Conservation (phyloP, 2,329 filamentous ascomycete genomes). For the Phoma sp. region DNA sequence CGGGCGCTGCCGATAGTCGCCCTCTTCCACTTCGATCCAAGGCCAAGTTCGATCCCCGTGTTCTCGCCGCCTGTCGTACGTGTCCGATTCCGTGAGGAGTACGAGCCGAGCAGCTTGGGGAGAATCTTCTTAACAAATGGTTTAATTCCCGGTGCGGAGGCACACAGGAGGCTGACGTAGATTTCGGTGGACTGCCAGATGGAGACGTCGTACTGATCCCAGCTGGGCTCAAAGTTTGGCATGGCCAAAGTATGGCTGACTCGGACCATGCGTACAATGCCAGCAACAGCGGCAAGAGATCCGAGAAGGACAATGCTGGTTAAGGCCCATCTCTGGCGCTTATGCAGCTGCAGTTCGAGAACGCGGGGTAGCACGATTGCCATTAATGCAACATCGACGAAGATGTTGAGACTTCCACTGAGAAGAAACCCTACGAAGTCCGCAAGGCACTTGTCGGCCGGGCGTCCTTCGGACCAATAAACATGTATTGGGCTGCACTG, state of each 20-base stretch:
- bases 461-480: conserved; percentile 30
- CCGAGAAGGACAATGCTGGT: conserved; percentile 28
- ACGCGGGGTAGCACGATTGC: conserved; percentile 29
- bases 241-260: conserved; percentile 18
- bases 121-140: conserved; percentile 24
- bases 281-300: conserved; percentile 23
- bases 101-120: conserved; percentile 27
- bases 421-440: conserved; percentile 20
- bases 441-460: conserved; percentile 21
- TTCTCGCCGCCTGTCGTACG: conserved; percentile 1
- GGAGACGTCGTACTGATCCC: conserved; percentile 32
- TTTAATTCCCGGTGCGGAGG: conserved; percentile 29
- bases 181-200: conserved; percentile 33
- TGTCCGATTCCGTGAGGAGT: conserved; percentile 13
- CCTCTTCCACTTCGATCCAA: conserved; percentile 20
- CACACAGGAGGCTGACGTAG: conserved; percentile 29
- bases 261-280: conserved; percentile 26
- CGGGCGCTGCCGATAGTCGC: conserved; percentile 15
- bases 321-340: conserved; percentile 23
- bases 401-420: conserved; percentile 22
- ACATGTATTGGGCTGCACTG: conserved; percentile 26
- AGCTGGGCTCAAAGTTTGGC: conserved; percentile 25
- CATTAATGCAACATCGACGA: conserved; percentile 26
- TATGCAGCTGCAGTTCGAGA: conserved; percentile 23
- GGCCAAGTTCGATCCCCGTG: conserved; percentile 8